These are phyloP conservation scores for Cryomyces antarcticus DNA, from an alignment of 495 filamentous ascomycete species.

Conservation along the genomic window DNA sequence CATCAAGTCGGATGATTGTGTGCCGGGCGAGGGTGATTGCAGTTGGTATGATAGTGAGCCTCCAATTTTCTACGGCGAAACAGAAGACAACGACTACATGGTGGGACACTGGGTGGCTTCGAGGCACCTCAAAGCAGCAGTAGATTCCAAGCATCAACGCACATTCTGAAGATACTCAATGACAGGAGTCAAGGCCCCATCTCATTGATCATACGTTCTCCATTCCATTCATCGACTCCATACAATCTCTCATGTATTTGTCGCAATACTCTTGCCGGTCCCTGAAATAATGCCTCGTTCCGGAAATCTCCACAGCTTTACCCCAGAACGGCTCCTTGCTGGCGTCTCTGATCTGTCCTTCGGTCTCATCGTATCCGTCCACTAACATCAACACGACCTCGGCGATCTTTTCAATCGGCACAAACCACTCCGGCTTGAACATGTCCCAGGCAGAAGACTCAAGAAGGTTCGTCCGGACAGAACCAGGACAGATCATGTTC, in stretches of 20 bases:
- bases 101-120: too few species aligned
- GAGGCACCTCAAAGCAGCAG: too few species aligned
- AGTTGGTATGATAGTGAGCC: too few species aligned
- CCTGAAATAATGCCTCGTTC: constrained; percentile 12
- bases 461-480: constrained; percentile 14
- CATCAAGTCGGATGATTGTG: too few species aligned
- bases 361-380: constrained; percentile 8
- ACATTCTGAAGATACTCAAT: too few species aligned
- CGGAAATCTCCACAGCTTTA: constrained; percentile 12
- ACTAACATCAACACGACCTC: constrained; percentile 10
- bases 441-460: constrained; percentile 8
- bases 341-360: constrained; percentile 5
- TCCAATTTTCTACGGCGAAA: too few species aligned
- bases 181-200: too few species aligned
- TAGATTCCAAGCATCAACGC: too few species aligned
- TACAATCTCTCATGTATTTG: constrained; percentile 11
- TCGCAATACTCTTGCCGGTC: constrained; percentile 9
- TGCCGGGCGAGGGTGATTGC: too few species aligned
- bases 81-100: too few species aligned
- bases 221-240: constrained; percentile 10
- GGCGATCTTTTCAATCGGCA: constrained; percentile 13
- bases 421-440: constrained; percentile 12
- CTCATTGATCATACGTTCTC: too few species aligned
- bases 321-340: constrained; percentile 5
- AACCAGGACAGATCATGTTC: constrained; percentile 14